A percentile compares a stretch with the other conserved stretches of the same genome.
Conservation (phyloP, 768 basidiomycete genomes). For the Mycena maculata region DNA sequence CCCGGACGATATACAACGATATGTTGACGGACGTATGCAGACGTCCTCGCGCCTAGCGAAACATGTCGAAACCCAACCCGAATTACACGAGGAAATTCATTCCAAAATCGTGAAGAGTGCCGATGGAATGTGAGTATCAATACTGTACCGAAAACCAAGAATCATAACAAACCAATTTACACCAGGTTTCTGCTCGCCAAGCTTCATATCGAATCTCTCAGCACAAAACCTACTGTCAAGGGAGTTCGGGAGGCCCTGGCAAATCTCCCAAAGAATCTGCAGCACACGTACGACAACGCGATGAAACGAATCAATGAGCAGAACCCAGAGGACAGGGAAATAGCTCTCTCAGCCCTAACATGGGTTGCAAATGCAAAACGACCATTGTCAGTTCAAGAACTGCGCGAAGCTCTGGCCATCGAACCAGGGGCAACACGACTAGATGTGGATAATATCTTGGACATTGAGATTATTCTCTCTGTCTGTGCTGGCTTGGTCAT, state of each 20-base stretch:
- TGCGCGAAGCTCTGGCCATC: background rate
- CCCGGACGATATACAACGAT: background rate
- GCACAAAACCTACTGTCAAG: background rate
- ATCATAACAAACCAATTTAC: background rate
- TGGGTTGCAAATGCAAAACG: constrained; percentile 9
- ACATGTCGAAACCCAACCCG: background rate
- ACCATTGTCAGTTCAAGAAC: background rate
- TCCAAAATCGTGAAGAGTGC: background rate
- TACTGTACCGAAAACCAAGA: background rate
- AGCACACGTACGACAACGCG: background rate
- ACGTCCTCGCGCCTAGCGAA: background rate
- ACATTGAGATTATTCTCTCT: constrained; percentile 5
- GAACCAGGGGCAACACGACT: background rate
- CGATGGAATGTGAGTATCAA: constrained; percentile 24
- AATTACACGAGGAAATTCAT: background rate
- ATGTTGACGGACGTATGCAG: background rate
- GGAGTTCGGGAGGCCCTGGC: constrained; percentile 2
- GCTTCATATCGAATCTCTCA: constrained; percentile 1
- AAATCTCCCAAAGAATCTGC: background rate
- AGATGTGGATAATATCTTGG: background rate
- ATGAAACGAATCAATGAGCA: constrained; percentile 3
- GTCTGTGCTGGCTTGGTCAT: background rate
- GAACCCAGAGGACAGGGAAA: background rate
- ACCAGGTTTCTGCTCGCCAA: constrained; percentile 17
- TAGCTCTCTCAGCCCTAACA: background rate